These are phyloP conservation scores for Thelonectria discophora DNA, from an alignment of 2,329 filamentous ascomycete genomes.

Conservation along the genomic window DNA sequence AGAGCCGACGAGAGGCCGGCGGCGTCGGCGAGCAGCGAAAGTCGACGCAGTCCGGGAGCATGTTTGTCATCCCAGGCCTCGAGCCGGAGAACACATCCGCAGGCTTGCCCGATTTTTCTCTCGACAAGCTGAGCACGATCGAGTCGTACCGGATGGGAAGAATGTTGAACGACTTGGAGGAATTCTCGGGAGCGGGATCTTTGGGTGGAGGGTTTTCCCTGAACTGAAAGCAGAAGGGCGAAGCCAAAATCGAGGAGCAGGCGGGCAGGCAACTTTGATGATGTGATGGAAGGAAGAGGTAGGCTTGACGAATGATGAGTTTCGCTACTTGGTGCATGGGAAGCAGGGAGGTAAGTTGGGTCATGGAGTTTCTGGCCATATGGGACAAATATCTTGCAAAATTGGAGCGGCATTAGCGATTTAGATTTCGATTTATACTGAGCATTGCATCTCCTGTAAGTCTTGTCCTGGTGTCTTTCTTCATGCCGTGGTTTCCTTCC, in stretches of 20 bases:
- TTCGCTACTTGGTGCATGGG: background rate
- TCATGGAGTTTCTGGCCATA: background rate
- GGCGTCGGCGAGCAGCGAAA: slow-evolving; percentile 8
- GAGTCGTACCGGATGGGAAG: slow-evolving; percentile 33
- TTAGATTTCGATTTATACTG: slow-evolving; percentile 9
- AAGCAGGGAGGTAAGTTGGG: slow-evolving; percentile 10
- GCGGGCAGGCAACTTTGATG: background rate
- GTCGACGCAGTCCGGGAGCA: slow-evolving; percentile 12
- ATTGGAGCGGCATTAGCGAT: background rate
- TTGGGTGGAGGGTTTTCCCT: slow-evolving; percentile 18
- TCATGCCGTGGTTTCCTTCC: background rate
- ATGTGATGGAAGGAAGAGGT: background rate
- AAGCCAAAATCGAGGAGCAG: background rate
- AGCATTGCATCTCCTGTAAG: slow-evolving; percentile 3
- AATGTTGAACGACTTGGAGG: slow-evolving; percentile 39
- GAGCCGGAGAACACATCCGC: background rate
- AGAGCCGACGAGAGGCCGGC: slow-evolving; percentile 16
- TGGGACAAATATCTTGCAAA: background rate
- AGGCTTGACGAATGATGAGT: background rate
- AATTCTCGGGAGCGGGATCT: slow-evolving; percentile 36
- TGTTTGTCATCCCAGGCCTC: slow-evolving; percentile 26
- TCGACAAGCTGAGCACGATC: slow-evolving; percentile 17
- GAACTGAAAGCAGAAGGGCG: slow-evolving; percentile 3
- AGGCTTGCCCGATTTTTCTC: slow-evolving; percentile 4
- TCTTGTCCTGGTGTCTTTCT: background rate